A percentile compares a stretch with the other conserved stretches of the same genome.
Conservation (phyloP, 768 basidiomycete species). For the Tulasnella sp. region DNA sequence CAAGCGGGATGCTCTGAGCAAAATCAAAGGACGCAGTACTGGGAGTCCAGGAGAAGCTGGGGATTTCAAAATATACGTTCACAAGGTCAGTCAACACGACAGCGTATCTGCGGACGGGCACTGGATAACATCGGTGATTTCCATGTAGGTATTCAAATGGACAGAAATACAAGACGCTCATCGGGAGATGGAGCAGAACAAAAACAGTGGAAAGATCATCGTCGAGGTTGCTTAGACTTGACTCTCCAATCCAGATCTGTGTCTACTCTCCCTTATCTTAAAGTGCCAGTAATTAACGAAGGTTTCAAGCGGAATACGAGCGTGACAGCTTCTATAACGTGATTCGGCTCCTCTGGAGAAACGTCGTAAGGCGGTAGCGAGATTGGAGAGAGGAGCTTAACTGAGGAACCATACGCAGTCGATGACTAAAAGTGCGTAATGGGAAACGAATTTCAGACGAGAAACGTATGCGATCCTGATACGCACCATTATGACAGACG, state of each 20-base stretch:
- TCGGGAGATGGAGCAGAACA: conserved; percentile 79
- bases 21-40: conserved; percentile 56
- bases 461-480: no score
- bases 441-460: no score
- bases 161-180: conserved; percentile 78
- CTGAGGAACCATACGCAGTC: no score
- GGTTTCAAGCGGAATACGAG: background rate
- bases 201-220: conserved; percentile 55
- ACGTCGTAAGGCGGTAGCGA: background rate
- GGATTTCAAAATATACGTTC: conserved; percentile 71
- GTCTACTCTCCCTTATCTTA: background rate
- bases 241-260: background rate
- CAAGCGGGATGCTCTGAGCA: conserved; percentile 54
- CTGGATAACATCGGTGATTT: background rate
- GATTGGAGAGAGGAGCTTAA: no score
- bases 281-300: background rate
- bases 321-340: no score
- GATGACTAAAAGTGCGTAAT: no score
- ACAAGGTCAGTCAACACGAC: conserved; percentile 49
- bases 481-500: no score
- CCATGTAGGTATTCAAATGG: conserved; percentile 69
- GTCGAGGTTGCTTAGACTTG: conserved; percentile 40
- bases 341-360: no score
- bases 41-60: conserved; percentile 52
- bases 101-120: conserved; percentile 32